Evolutionary conservation across 179 eudicot genomes (phyloP).

Genomic region (Silene coronaria): DNA sequence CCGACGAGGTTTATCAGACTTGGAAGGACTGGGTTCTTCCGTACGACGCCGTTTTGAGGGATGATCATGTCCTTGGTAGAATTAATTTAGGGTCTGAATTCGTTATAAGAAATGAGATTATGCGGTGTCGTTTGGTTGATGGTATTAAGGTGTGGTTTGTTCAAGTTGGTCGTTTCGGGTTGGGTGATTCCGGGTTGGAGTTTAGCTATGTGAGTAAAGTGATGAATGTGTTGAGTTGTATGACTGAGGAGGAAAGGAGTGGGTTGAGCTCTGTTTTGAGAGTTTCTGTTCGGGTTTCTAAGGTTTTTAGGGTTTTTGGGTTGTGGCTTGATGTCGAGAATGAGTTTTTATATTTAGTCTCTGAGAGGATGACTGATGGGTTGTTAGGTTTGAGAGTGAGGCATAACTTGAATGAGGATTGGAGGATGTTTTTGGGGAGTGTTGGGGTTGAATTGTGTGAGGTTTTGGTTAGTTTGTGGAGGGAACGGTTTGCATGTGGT

Average conservation of each 20-base stretch:
- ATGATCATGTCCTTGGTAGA: slow-evolving; percentile 28
- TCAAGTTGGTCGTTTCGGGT: slow-evolving; percentile 34
- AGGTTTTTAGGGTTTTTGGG: slow-evolving; percentile 51
- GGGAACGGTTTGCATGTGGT: slow-evolving; percentile 52
- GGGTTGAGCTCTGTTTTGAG: slow-evolving; percentile 39
- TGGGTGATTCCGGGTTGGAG: slow-evolving; percentile 27
- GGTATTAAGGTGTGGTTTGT: slow-evolving; percentile 44
- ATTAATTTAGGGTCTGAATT: slow-evolving; percentile 12
- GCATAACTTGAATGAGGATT: slow-evolving; percentile 6
- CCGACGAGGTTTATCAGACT: slow-evolving; percentile 37
- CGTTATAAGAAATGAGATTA: slow-evolving; percentile 5
- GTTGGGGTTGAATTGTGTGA: slow-evolving; percentile 63
- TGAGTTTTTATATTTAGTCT: slow-evolving; percentile 46
- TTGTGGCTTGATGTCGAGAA: slow-evolving; percentile 54
- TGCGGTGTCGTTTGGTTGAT: slow-evolving; percentile 30
- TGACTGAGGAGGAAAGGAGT: slow-evolving; percentile 42
- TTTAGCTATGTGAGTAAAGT: slow-evolving; percentile 51
- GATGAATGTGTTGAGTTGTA: slow-evolving; percentile 41
- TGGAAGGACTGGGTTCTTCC: slow-evolving; percentile 75
- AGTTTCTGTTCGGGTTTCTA: slow-evolving; percentile 24
- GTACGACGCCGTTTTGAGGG: slow-evolving; percentile 29
- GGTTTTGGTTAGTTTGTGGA: slow-evolving; percentile 40
- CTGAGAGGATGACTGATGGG: slow-evolving; percentile 34
- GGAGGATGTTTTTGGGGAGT: slow-evolving; percentile 25
- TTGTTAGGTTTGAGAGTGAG: slow-evolving; percentile 23